phyloP scores from a whole-genome alignment of 306 rosid genomes.

The Trifolium subterraneum region DNA sequence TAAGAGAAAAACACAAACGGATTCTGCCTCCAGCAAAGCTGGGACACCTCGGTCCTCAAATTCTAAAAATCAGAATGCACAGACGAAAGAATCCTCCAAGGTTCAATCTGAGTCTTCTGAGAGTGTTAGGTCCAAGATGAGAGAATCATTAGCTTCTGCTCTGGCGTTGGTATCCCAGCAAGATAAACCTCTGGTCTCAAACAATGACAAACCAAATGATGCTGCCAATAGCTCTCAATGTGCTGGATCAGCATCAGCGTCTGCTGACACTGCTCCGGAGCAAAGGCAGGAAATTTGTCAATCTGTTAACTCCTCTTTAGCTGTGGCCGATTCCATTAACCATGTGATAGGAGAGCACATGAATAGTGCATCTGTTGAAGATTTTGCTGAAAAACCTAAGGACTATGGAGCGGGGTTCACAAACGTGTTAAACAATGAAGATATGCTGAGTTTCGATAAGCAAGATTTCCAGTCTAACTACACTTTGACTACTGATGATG shows the following conservation, averaged over 20 bases:
- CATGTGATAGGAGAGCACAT: constrained; percentile 41
- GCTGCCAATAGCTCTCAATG: constrained; percentile 43
- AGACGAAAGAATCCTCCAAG: constrained; percentile 58
- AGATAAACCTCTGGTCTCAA: constrained; percentile 43
- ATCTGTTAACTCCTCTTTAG: constrained; percentile 44
- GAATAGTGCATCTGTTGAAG: constrained; percentile 40
- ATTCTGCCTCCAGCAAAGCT: constrained; percentile 56
- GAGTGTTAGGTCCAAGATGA: constrained; percentile 94
- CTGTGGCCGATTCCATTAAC: constrained; percentile 44
- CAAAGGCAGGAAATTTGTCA: constrained; percentile 45
- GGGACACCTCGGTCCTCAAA: constrained; percentile 61
- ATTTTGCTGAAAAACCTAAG: constrained; percentile 40
- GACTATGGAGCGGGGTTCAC: constrained; percentile 41
- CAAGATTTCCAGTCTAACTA: constrained; percentile 66
- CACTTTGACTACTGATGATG: constrained; percentile 71
- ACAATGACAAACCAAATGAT: constrained; percentile 16
- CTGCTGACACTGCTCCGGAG: constrained; percentile 39
- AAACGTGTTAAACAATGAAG: constrained; percentile 42
- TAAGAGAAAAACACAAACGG: constrained; percentile 70
- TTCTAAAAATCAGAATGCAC: constrained; percentile 61
- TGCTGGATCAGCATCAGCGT: constrained; percentile 33
- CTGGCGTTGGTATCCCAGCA: constrained; percentile 73
- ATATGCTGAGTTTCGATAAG: constrained; percentile 47
- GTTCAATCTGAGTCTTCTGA: constrained; percentile 71
- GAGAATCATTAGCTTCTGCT: constrained; percentile 83